Base-by-base conservation (phyloP, 2,329 filamentous ascomycete species). In the Anthostomella pinea region DNA sequence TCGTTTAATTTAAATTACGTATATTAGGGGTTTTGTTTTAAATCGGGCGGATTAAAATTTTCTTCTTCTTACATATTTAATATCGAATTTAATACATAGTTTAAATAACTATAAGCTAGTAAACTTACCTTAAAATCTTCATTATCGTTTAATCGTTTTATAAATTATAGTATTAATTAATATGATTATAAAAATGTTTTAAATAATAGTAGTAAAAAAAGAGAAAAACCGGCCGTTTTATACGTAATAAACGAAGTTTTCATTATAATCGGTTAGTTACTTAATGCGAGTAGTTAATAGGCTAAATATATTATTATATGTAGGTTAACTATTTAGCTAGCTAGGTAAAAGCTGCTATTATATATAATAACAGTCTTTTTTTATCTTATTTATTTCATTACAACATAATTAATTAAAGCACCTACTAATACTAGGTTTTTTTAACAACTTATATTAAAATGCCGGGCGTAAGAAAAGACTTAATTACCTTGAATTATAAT, bases 181-280 rank as follows among this genome's bases (percentile, higher is more conserved):
- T 8, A 11, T 11, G 10, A 10, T 10, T 27, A 27, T 10, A 10
- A 10, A 10, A 27, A 13, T 27, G 10, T 28, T 28, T 28, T 28
- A 28, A 28, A 28, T 28, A 28, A n/a, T 28, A 28, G 15, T 14
- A 14, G 15, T 28, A 28, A 28, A 8, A 28, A 28, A 8, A n/a
- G 11, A 8, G 13, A 14, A n/a, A n/a, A n/a, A n/a, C n/a, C n/a
- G n/a, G n/a, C n/a, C n/a, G n/a, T n/a, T n/a, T n/a, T n/a, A n/a
- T n/a, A n/a, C n/a, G n/a, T n/a, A n/a, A n/a, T n/a, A n/a, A n/a
- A n/a, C n/a, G n/a, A n/a, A n/a, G n/a, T n/a, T n/a, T 28, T 28
- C 7, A 8, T n/a, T 8, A 28, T 8, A 8, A 28, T n/a, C 15
- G 15, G 13, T 28, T 28, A 8, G 15, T 28, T 8, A 28, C 7